phyloP scores from a whole-genome alignment of 75 land plant species.

The Ceratopteris richardii region DNA sequence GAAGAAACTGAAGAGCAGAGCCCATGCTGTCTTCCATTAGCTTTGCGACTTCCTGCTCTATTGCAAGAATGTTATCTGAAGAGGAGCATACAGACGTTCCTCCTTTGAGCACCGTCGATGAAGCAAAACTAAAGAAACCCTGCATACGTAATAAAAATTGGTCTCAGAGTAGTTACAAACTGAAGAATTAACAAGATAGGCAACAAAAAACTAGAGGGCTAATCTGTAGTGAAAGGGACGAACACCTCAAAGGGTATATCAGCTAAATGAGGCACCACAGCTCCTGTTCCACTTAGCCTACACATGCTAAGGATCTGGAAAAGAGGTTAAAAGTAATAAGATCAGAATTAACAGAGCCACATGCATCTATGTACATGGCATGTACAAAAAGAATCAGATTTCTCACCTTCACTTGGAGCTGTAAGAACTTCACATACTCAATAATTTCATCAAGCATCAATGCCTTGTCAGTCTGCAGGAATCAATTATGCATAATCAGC shows the following conservation, averaged over 20 bases:
- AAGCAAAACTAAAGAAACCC: neutral
- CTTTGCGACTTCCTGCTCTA: conserved; percentile 60
- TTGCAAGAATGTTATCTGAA: conserved; percentile 11
- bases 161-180: neutral
- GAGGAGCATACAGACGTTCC: neutral
- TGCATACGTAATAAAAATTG: neutral
- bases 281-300: conserved; percentile 82
- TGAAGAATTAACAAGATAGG: neutral
- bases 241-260: conserved; percentile 64
- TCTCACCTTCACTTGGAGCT: conserved; percentile 30
- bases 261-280: conserved; percentile 69
- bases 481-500: too few relatives aligned
- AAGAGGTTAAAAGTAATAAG: neutral
- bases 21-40: conserved; percentile 71
- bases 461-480: conserved; percentile 29
- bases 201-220: neutral
- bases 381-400: neutral
- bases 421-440: conserved; percentile 32
- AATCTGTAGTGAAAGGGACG: neutral
- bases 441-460: conserved; percentile 36
- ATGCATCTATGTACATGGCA: too few relatives aligned
- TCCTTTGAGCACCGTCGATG: neutral
- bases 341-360: too few relatives aligned
- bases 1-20: conserved; percentile 66
- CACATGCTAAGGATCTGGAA: conserved; percentile 88